phyloP scores from a whole-genome alignment of 2,329 filamentous ascomycete genomes.

The Fonsecaea monophora region DNA sequence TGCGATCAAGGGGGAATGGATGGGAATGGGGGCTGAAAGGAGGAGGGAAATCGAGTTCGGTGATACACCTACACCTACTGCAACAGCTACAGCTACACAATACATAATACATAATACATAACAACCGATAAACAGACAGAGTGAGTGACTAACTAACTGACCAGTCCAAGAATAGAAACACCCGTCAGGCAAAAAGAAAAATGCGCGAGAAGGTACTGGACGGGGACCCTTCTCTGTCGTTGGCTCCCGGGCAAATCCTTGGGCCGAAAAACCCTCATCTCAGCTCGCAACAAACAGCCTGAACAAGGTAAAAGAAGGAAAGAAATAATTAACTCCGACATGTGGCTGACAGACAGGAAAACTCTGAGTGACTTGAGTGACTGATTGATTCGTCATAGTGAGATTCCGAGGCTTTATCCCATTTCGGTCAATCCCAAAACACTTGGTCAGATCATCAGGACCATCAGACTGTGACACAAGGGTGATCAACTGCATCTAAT shows the following conservation, averaged over 20 bases:
- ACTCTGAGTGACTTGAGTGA: neutral
- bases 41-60: too few relatives aligned
- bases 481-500: neutral
- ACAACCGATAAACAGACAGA: too few relatives aligned
- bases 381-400: constrained; percentile 2
- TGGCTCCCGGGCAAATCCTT: neutral
- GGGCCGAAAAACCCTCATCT: neutral
- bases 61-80: too few relatives aligned
- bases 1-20: too few relatives aligned
- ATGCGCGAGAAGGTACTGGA: neutral
- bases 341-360: neutral
- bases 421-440: too few relatives aligned
- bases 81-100: too few relatives aligned
- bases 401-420: constrained; percentile 4
- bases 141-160: too few relatives aligned
- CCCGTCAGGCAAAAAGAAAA: neutral
- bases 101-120: too few relatives aligned
- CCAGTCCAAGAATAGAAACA: constrained; percentile 1
- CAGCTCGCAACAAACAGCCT: neutral
- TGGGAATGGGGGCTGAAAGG: too few relatives aligned
- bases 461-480: neutral
- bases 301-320: neutral
- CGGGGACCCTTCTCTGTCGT: too few relatives aligned
- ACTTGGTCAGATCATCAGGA: neutral
- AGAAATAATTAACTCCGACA: too few relatives aligned